phyloP scores from a whole-genome alignment of 1,139 yeast genomes.

The Arxiozyma bovina region DNA sequence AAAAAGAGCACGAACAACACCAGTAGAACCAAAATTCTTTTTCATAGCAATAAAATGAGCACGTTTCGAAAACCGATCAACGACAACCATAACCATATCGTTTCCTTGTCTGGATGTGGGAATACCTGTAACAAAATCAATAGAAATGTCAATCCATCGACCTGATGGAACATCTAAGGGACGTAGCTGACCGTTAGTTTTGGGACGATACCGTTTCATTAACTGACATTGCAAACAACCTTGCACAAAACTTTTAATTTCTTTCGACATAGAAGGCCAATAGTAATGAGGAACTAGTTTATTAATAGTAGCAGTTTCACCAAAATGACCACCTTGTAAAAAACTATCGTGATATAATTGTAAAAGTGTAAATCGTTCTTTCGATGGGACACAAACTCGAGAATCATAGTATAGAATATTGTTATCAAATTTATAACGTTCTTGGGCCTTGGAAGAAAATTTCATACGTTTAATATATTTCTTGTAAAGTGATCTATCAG shows the following conservation, averaged over 20 bases:
- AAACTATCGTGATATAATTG: background rate
- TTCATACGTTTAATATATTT: background rate
- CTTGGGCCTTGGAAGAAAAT: background rate
- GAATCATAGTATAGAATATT: conserved; percentile 1
- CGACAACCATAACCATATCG: conserved; percentile 13
- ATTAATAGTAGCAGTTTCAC: background rate
- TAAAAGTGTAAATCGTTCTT: background rate
- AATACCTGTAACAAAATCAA: conserved; percentile 11
- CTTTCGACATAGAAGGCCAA: conserved; percentile 7
- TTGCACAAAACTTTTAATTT: conserved; percentile 1
- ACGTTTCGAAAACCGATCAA: conserved; percentile 13
- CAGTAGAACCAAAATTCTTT: conserved; percentile 1
- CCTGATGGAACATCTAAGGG: conserved; percentile 9
- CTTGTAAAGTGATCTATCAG: background rate
- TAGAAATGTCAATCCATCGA: conserved; percentile 10
- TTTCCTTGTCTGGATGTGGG: conserved; percentile 2
- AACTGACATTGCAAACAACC: conserved; percentile 11
- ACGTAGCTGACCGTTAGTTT: conserved; percentile 1
- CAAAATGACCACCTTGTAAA: background rate
- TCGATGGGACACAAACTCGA: conserved; percentile 5
- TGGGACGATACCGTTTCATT: conserved; percentile 4
- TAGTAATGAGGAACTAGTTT: conserved; percentile 3
- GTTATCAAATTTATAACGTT: background rate
- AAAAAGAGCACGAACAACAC: conserved; percentile 4
- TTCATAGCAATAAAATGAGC: conserved; percentile 13